Evolutionary conservation across 257 asterid genomes (phyloP), one percentile per base, ranked within the genome.

Genomic region (Scutellaria baicalensis): DNA sequence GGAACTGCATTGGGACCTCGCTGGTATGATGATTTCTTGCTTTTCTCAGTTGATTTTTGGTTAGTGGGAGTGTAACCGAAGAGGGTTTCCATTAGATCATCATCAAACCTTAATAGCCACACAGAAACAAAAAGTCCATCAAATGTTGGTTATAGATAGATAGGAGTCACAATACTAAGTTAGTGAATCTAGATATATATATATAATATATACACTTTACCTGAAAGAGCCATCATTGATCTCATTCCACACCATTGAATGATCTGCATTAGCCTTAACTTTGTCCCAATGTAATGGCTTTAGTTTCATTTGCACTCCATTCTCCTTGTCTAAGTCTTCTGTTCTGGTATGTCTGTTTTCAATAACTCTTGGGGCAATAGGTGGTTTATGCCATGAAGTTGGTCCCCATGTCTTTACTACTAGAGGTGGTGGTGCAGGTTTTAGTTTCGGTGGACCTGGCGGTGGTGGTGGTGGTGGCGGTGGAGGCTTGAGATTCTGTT

Each of bases 281-380:
- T 92, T 92, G n/a, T 92, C 97, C 97, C 98, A 92, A 69, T 92
- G 96, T 47, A 92, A 50, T 8, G 97, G 96, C 84, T 84, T 92
- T 57, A 92, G 78, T 59, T 86, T 92, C 65, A 57, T 69, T 55
- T 66, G 79, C n/a, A 7, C 77, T 58, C 72, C 75, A 44, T 81
- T 71, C 54, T 75, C 81, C 35, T 38, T 56, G 13, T 57, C 67
- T 49, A 66, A 36, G 56, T 61, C 70, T 50, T 80, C 75, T 36
- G 3, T 39, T 61, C 59, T 77, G 38, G 68, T 59, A 9, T 17
- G 39, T 39, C 75, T 72, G 49, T 68, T 73, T 51, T 51, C 72
- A 21, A 35, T 64, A 50, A 69, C 58, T 72, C 76, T 78, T 1
- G 86, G 80, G 9, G 82, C 73, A 14, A 77, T 33, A 52, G 89